phyloP scores from a whole-genome alignment of 139 green algal genomes.

The Tetraselmis striata region DNA sequence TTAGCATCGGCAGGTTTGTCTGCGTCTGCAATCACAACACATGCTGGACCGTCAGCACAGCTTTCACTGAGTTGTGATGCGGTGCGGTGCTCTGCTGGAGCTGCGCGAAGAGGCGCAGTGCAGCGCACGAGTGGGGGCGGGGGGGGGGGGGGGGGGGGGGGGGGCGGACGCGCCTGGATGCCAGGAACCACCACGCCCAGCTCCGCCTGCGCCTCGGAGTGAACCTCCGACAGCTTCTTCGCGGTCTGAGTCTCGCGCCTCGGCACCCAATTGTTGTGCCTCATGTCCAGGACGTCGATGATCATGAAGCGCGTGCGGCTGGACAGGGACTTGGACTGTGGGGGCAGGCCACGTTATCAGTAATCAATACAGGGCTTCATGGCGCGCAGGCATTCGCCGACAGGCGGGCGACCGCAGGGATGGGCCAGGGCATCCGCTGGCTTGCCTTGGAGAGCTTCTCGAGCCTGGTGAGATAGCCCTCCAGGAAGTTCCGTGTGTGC shows the following conservation, averaged over 20 bases:
- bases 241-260: slow-evolving; percentile 62
- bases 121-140: no score
- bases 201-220: slow-evolving; percentile 70
- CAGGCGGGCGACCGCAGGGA: no score
- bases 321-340: slow-evolving; percentile 1
- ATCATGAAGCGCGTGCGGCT: slow-evolving; percentile 54
- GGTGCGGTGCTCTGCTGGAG: no score
- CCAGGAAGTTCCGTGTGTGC: slow-evolving; percentile 12
- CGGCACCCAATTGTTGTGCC: slow-evolving; percentile 45
- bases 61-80: no score
- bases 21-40: not conserved
- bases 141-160: no score
- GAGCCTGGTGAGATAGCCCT: slow-evolving; percentile 39
- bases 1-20: not conserved
- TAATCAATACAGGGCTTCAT: no score
- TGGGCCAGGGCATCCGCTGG: slow-evolving; percentile 25
- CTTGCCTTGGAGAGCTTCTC: slow-evolving; percentile 27
- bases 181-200: slow-evolving; percentile 65
- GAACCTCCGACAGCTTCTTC: slow-evolving; percentile 86
- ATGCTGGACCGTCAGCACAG: no score
- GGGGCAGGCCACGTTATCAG: no score
- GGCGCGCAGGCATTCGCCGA: no score
- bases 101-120: no score
- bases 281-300: slow-evolving; percentile 64
- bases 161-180: not conserved